phyloP scores from a whole-genome alignment of 495 filamentous ascomycete genomes.

The Coniosporium apollinis region DNA sequence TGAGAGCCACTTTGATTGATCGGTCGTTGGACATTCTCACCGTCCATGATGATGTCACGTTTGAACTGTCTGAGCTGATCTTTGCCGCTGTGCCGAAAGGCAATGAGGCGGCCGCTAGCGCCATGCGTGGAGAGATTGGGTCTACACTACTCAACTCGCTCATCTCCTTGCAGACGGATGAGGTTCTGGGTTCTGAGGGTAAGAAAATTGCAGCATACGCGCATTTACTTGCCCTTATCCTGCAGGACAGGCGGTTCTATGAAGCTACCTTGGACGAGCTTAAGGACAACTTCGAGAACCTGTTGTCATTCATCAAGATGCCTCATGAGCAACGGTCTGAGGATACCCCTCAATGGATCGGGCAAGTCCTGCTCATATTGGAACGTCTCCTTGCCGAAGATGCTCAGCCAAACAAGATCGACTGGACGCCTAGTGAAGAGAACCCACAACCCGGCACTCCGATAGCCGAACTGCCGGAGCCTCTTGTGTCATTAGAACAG shows the following conservation, averaged over 20 bases:
- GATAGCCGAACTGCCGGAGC: constrained; percentile 40
- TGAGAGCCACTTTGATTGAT: constrained; percentile 68
- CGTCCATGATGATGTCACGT: constrained; percentile 73
- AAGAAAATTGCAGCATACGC: constrained; percentile 88
- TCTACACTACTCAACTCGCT: constrained; percentile 72
- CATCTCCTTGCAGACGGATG: constrained; percentile 62
- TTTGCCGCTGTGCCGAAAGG: constrained; percentile 55
- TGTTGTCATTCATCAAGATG: constrained; percentile 68
- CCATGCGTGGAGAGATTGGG: constrained; percentile 55
- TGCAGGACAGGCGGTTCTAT: constrained; percentile 73
- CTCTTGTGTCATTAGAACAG: constrained; percentile 47
- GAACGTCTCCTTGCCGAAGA: constrained; percentile 84
- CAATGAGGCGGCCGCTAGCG: constrained; percentile 38
- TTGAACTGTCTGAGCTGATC: constrained; percentile 80
- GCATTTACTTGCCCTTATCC: constrained; percentile 74
- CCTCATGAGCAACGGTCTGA: constrained; percentile 47
- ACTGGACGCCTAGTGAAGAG: constrained; percentile 37
- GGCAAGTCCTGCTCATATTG: constrained; percentile 73
- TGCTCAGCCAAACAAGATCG: constrained; percentile 54
- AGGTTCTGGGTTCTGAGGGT: constrained; percentile 48
- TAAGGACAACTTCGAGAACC: constrained; percentile 56
- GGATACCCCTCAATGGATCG: constrained; percentile 77
- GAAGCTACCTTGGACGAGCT: constrained; percentile 55
- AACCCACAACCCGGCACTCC: constrained; percentile 30
- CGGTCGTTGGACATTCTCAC: constrained; percentile 80